Base-by-base conservation (phyloP, 306 rosid species). In the Sphenostylis stenocarpa region DNA sequence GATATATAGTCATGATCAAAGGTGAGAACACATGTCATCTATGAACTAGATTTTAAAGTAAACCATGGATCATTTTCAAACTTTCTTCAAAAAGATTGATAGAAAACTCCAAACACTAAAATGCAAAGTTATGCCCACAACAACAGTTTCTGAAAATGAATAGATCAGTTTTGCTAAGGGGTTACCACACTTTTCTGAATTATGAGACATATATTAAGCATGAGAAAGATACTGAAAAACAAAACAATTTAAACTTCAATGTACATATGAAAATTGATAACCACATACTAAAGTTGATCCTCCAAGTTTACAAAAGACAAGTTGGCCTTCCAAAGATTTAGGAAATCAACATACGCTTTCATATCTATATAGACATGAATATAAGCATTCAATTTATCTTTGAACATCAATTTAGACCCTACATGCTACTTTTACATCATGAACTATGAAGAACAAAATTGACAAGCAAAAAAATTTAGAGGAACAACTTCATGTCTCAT, bases 111-210 rank as follows among this genome's bases (percentile, higher is more conserved):
- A 53, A 11, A 48, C 24, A 74, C 34, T 20, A 45, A 72, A 55
- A 36, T 60, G 20, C 26, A 15, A 17, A 39, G 58, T 26, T 11
- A 19, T 48, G 34, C 39, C 23, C 51, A 11, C 52, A 11, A 5
- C 24, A 66, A 41, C 44, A 43, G 20, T 21, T 67, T 63, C 64
- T 14, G 49, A 73, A 29, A 7, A 66, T 66, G 60, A 67, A 80
- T 6, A 36, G 16, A 43, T 55, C 56, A 20, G 62, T 28, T 49
- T 19, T 65, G 70, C 73, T 21, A 34, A 38, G 71, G 26, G 31
- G 53, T 62, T 26, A 17, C 19, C 16, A 33, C 60, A 26, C 12
- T 39, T 51, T 48, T 49, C 33, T 49, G 36, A 44, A 7, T 29
- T 69, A 45, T 7, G 13, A 53, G 28, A 77, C 5, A 31, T 58